Evolutionary conservation across 805 yeast genomes (phyloP), one percentile per base, ranked within the genome.

Genomic region (Candida endomychidarum): DNA sequence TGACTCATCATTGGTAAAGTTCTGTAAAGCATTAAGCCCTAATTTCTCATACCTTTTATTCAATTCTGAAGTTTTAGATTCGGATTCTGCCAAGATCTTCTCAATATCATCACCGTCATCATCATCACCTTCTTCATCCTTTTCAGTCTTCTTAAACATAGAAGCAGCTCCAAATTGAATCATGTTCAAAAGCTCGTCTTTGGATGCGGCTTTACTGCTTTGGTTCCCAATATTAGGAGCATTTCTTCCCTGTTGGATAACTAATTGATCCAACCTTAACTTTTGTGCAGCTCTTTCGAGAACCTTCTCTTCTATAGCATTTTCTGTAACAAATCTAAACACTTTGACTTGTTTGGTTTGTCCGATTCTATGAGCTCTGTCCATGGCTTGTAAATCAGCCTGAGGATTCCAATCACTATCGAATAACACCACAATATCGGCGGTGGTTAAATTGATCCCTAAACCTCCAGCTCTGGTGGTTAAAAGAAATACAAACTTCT

Each of bases 321-420:
- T 82, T 52, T 84, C 90, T 4, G 93, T 83, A 39, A 85, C 77
- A 47, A 85, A 77, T 62, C 95, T 70, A 54, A 79, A 85, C 2
- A 85, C 93, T 53, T 77, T 80, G 20, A 85, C 95, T 58, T 85
- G 95, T 50, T 84, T 85, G 32, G 83, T 85, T 58, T 85, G 95
- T 5, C 95, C 95, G 56, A 85, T 85, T 71, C 95, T 76, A 61
- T 85, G 95, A 0, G 93, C 93, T 67, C 95, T 75, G 57, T 85
- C 95, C 93, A 85, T 85, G 1, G 91, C 91, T 61, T 85, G 95
- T 49, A 85, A 72, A 70, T 85, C 95, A 3, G 91, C 93, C 56
- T 85, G 95, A 1, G 95, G 95, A 50, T 85, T 85, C 95, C 95
- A 85, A 58, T 85, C 95, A 3, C 89, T 81, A 61, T 85, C 95